Base-by-base conservation (phyloP, 306 rosid species). In the Prunus davidiana region DNA sequence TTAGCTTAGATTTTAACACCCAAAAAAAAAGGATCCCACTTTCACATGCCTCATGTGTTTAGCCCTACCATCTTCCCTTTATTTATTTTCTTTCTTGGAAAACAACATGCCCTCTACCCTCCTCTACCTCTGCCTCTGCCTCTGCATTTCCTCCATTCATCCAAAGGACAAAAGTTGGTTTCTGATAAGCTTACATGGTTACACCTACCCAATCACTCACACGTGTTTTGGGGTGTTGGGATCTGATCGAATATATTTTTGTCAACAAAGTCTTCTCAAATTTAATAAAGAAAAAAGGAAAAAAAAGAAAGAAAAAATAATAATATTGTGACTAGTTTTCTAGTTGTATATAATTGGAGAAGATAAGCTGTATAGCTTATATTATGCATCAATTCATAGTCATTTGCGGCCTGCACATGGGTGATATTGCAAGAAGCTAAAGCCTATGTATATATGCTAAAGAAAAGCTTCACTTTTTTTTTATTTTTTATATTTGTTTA, bases 1-100 rank as follows among this genome's bases (percentile, higher is more conserved):
- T 22, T 58, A 38, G 9, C 43, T 38, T 38, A 6, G 43, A 38
- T 38, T 38, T 38, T 7, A 38, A 38, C 43, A 38, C 43, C 8
- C 8, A 1, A 7, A 7, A 38, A 38, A 56, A 10, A 56, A 47
- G 3, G 71, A 18, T 47, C 60, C 69, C 38, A 7, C 45, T 43
- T 76, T 85, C 94, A 87, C 94, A 82, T 57, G 91, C 45, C 83
- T 62, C 91, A 52, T 86, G 91, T 76, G 84, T 78, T 4, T 8
- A 11, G 10, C 68, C 76, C 78, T 22, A 6, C 41, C 20, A 55
- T 74, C 67, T 75, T 65, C 54, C 75, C 77, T 76, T 58, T 30
- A 7, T 50, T 67, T 34, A 61, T 71, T 56, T 25, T 64, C 30
- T 20, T 51, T 66, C 18, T 38, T 55, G 64, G 89, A 89, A 79